These are phyloP conservation scores for Isatis lusitanica DNA, from an alignment of 441 rosid genomes.

Conservation along the genomic window DNA sequence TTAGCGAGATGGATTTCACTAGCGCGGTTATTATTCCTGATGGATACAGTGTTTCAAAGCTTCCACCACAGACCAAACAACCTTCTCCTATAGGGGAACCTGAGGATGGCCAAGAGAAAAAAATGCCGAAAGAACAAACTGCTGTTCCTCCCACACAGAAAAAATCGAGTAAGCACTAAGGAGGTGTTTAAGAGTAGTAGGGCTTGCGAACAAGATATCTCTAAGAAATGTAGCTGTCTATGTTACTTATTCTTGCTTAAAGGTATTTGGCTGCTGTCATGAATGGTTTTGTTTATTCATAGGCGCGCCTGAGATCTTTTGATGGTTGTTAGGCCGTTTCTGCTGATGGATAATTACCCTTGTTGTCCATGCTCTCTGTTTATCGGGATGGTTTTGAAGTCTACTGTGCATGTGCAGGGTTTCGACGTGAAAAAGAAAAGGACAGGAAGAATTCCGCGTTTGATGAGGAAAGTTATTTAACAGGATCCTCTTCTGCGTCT, in stretches of 20 bases:
- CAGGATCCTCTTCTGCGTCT: conserved; percentile 37
- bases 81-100: conserved; percentile 29
- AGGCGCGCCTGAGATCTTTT: conserved; percentile 14
- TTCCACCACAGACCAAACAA: conserved; percentile 38
- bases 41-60: conserved; percentile 61
- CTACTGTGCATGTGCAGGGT: conserved; percentile 18
- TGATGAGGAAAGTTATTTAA: conserved; percentile 23
- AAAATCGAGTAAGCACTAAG: conserved; percentile 28
- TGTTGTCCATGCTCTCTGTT: conserved; percentile 3
- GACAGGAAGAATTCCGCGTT: not conserved
- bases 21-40: conserved; percentile 61
- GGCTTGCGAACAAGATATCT: not conserved
- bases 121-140: conserved; percentile 23
- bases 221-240: conserved; percentile 13
- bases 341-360: not conserved
- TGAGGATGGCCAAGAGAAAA: conserved; percentile 38
- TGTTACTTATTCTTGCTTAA: conserved; percentile 21
- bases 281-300: not conserved
- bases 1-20: conserved; percentile 59
- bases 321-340: not conserved
- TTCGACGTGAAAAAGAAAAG: conserved; percentile 11
- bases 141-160: conserved; percentile 9
- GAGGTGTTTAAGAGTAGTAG: conserved; percentile 20
- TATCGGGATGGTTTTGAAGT: conserved; percentile 1
- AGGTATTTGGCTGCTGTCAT: not conserved